Percentiles rank a stretch among this genome's conserved stretches.
Conservation (phyloP, 108 stramenopile species). For the Fistulifera pelliculosa region DNA sequence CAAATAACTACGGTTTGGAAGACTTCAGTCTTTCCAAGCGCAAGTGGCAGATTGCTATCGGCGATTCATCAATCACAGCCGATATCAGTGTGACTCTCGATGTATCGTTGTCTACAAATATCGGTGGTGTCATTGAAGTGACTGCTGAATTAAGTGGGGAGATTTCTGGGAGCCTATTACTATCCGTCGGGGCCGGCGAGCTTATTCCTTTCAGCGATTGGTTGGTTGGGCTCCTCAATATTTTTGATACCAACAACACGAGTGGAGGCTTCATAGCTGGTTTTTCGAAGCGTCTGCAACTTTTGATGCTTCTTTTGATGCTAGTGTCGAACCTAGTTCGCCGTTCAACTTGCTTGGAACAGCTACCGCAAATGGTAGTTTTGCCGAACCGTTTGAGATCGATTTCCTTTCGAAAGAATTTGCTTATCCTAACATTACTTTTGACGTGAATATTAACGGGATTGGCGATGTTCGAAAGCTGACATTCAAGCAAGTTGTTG, state of each 20-base stretch:
- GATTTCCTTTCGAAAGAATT: conserved; percentile 8
- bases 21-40: conserved; percentile 10
- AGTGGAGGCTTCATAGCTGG: too few species aligned
- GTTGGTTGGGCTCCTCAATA: conserved; percentile 7
- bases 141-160: conserved; percentile 12
- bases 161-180: conserved; percentile 3
- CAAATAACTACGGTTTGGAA: conserved; percentile 10
- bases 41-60: conserved; percentile 15
- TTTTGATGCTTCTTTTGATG: conserved; percentile 20
- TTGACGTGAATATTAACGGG: conserved; percentile 20
- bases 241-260: conserved; percentile 9
- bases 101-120: background rate
- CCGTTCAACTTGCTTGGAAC: conserved; percentile 6
- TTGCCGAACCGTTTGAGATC: conserved; percentile 8
- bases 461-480: conserved; percentile 25
- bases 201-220: conserved; percentile 7
- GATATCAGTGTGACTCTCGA: conserved; percentile 15
- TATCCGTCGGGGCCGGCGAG: conserved; percentile 8
- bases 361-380: conserved; percentile 5
- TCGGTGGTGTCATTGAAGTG: conserved; percentile 6
- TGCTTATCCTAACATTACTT: conserved; percentile 1
- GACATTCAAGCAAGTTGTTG: conserved; percentile 20
- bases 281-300: conserved; percentile 11
- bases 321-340: conserved; percentile 1
- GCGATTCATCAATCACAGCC: conserved; percentile 10